Evolutionary conservation across 139 green algal genomes (phyloP), one percentile per base, ranked within the genome.

Genomic region (Coelastrella sp.): DNA sequence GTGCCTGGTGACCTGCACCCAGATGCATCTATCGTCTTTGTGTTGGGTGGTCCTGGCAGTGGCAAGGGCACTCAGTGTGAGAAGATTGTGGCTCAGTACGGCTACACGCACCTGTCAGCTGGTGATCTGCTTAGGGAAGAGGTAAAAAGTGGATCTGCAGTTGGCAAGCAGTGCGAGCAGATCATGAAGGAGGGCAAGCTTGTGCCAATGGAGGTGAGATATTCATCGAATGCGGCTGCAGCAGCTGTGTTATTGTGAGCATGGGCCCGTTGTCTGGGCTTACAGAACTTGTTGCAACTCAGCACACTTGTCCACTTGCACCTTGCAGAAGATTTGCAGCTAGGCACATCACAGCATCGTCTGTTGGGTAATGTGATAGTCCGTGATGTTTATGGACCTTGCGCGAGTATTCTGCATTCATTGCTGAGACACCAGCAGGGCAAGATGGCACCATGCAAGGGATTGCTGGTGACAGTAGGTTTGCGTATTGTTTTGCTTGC

Each of bases 61-160:
- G 97, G 97, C 65, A 99, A 99, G 91, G 97, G 97, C 56, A 99
- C 97, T 7, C 97, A 99, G 91, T 97, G 96, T 89, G 94, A 94
- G 7, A 96, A 94, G 77, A 96, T 98, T 85, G 92, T 97, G 65
- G 78, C 86, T 32, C 93, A 96, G 77, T 97, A 87, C n/a, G 87
- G 87, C 56, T 83, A 78, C 87, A 80, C 32, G 60, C 93, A 96
- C 90, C 68, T 88, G 83, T 95, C 91, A n/a, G 94, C 95, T 13
- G 95, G 96, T 6, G 96, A 98, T 90, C 92, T 98, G 90, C 94
- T 98, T 79, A 93, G 96, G 6, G 96, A 90, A 14, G 96, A 97
- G 93, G 96, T 97, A 4, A 90, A 90, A 56, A 95, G 86, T 68
- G 94, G 95, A 86, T 95, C 90, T 3, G 92, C 90, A 65, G 81